A percentile compares a stretch with the other conserved stretches of the same genome.
phyloP scores from a whole-genome alignment of 2,329 filamentous ascomycete genomes.

The Stachybotrys echinatus region DNA sequence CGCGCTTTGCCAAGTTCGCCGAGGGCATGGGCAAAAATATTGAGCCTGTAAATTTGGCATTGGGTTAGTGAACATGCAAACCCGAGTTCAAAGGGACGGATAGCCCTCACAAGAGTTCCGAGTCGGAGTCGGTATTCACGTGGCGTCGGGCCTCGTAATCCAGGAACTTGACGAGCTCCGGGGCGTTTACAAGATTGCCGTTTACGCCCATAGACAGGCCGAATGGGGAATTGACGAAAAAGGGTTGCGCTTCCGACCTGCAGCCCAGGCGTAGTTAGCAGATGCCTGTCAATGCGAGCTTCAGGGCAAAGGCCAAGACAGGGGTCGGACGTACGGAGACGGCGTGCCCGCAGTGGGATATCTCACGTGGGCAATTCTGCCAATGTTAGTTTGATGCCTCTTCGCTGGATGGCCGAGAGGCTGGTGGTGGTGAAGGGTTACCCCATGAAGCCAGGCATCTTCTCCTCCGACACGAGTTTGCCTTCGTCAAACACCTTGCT shows the following conservation, averaged over 20 bases:
- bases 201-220: conserved; percentile 52
- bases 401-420: background rate
- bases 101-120: conserved; percentile 48
- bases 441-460: conserved; percentile 70
- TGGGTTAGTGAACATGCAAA: too few relatives aligned
- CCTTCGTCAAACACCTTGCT: conserved; percentile 71
- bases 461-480: conserved; percentile 48
- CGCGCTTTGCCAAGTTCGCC: conserved; percentile 76
- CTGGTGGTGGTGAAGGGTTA: conserved; percentile 4
- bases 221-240: conserved; percentile 74
- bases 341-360: conserved; percentile 88
- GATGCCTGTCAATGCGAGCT: conserved; percentile 1
- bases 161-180: conserved; percentile 63
- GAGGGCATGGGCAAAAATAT: conserved; percentile 79
- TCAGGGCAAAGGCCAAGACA: background rate
- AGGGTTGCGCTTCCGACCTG: conserved; percentile 84
- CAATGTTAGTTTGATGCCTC: conserved; percentile 7
- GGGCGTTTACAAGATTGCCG: conserved; percentile 78
- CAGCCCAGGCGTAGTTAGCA: conserved; percentile 24
- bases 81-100: too few relatives aligned
- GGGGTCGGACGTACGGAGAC: conserved; percentile 26
- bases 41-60: conserved; percentile 51
- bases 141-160: conserved; percentile 77
- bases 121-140: conserved; percentile 83
- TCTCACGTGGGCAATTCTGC: conserved; percentile 66